Conservation (phyloP, 805 yeast species). For the Huiozyma sinensis region DNA sequence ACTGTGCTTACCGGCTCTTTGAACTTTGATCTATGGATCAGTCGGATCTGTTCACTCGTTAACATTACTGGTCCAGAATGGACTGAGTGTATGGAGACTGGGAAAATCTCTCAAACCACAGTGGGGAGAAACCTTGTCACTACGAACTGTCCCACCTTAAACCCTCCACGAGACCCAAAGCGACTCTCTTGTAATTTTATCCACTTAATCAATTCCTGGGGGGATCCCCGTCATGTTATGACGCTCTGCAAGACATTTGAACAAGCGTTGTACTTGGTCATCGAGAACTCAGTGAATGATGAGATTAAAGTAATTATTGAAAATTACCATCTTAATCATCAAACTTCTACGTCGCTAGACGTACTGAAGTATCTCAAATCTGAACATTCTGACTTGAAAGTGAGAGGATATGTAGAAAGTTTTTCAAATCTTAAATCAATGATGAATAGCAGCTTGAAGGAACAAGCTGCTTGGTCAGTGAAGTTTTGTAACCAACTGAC, state of each 20-base stretch:
- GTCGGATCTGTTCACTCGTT: neutral
- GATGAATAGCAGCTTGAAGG: neutral
- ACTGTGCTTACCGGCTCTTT: neutral
- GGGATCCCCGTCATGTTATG: neutral
- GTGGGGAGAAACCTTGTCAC: conserved; percentile 1
- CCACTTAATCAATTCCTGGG: conserved; percentile 2
- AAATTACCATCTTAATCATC: neutral
- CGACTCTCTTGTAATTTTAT: conserved; percentile 2
- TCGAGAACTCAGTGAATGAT: neutral
- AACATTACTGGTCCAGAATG: neutral
- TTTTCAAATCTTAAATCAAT: neutral
- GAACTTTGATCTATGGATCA: neutral
- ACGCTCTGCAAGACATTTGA: neutral
- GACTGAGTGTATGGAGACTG: neutral
- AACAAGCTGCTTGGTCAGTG: neutral
- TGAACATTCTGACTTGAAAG: neutral
- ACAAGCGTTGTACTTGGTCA: neutral
- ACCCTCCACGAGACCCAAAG: conserved; percentile 3
- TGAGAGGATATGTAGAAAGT: neutral
- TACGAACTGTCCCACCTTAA: conserved; percentile 4
- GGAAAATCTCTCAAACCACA: neutral
- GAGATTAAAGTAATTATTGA: neutral
- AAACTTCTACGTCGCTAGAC: neutral
- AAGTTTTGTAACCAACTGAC: neutral
- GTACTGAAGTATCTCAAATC: neutral